These are phyloP conservation scores for Opeltia flavorubescens DNA, from an alignment of 495 filamentous ascomycete species.

Conservation along the genomic window DNA sequence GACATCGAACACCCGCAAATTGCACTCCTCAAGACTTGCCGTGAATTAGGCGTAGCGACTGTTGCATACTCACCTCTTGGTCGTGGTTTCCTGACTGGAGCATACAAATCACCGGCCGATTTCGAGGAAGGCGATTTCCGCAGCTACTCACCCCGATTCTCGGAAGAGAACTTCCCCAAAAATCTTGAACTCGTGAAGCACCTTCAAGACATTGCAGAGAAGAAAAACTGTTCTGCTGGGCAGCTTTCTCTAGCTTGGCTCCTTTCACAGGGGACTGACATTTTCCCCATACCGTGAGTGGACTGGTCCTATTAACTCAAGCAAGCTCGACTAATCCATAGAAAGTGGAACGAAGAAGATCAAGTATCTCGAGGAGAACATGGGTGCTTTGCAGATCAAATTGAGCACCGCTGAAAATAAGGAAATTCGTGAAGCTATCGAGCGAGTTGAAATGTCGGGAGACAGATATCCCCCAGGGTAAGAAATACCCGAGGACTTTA, in stretches of 20 bases:
- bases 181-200: slow-evolving; percentile 33
- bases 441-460: slow-evolving; percentile 18
- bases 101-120: slow-evolving; percentile 29
- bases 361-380: slow-evolving; percentile 43
- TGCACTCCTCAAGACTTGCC: slow-evolving; percentile 35
- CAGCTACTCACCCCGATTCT: slow-evolving; percentile 30
- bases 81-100: slow-evolving; percentile 41
- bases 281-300: slow-evolving; percentile 39
- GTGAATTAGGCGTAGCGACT: slow-evolving; percentile 47
- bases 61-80: slow-evolving; percentile 51
- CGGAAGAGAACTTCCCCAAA: slow-evolving; percentile 33
- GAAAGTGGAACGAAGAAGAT: slow-evolving; percentile 31
- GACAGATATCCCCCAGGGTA: not conserved
- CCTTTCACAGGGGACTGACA: slow-evolving; percentile 42
- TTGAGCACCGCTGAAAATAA: slow-evolving; percentile 33
- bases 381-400: slow-evolving; percentile 24
- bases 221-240: slow-evolving; percentile 27
- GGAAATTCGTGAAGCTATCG: slow-evolving; percentile 27
- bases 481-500: not conserved
- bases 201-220: slow-evolving; percentile 29
- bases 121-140: slow-evolving; percentile 32
- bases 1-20: slow-evolving; percentile 41
- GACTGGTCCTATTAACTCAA: not conserved
- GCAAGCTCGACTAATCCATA: not conserved
- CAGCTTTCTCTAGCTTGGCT: slow-evolving; percentile 43